Base-by-base conservation (phyloP, 1,284 basidiomycete genomes). In the Pulveroboletus sp. region DNA sequence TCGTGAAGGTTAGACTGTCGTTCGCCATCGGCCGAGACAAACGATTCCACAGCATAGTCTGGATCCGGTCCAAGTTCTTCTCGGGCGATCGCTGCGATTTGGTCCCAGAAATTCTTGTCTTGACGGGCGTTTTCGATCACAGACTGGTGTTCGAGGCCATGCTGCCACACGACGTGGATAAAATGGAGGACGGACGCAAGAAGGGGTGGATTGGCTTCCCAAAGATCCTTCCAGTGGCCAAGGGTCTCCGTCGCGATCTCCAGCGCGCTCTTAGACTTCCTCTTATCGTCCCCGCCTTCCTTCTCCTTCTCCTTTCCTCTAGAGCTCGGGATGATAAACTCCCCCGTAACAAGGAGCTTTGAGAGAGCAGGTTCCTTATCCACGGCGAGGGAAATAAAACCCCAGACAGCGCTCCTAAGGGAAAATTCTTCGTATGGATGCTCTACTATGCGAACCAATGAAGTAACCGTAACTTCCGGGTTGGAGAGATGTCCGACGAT, bases 351-450 rank as follows among this genome's bases (percentile, higher is more conserved):
- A 56, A 96, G 88, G 18, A 97, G 78, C 43, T 84, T 83, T 0
- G 92, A 92, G 7, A 97, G 79, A 0, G 94, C 93, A 2, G 95
- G 94, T 67, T 96, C 94, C 54, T 87, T 89, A 60, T 92, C 87
- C 22, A 95, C 85, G 4, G 93, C 87, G 15, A 92, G 80, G 0
- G 89, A 80, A 26, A 96, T 85, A 65, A 97, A 89, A 57, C 81
- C 83, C 94, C 95, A 97, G 2, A 92, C 83, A 0, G 87, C 82
- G 43, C 84, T 84, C 8, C 91, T 84, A 29, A 93, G 77, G 5
- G 78, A 68, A 12, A 84, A 76, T 43, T 91, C 87, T 40, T 89
- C 85, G 62, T 87, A 91, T 0, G 87, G 86, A 66, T 89, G 83
- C 50, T 84, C 81, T 7, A 87, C 76, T 44, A 90, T 86, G 20